These are phyloP conservation scores for Mycosphaerelloides madeirae DNA, from an alignment of 2,329 filamentous ascomycete species.

Conservation along the genomic window DNA sequence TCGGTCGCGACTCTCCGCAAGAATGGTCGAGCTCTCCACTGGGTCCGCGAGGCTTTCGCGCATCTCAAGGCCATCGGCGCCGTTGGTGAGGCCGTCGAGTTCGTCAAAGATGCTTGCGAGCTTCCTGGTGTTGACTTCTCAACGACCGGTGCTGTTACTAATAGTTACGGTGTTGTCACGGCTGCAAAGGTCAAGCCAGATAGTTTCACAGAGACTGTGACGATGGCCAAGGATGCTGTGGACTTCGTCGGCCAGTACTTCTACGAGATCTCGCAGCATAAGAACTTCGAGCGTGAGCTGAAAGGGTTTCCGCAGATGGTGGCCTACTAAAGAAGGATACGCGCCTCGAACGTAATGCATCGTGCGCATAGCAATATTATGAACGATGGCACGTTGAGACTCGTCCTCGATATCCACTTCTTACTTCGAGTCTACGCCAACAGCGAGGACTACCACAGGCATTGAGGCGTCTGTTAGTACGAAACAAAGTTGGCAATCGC, in stretches of 20 bases:
- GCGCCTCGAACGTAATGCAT: too few relatives aligned
- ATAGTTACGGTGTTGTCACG: constrained; percentile 76
- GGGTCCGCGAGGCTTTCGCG: constrained; percentile 74
- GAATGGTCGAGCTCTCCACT: constrained; percentile 70
- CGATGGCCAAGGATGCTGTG: constrained; percentile 62
- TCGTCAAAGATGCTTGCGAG: constrained; percentile 51
- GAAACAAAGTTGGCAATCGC: too few relatives aligned
- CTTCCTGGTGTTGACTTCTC: constrained; percentile 49
- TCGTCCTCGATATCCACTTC: too few relatives aligned
- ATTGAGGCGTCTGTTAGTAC: too few relatives aligned
- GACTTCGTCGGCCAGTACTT: constrained; percentile 69
- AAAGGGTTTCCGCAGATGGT: constrained; percentile 63
- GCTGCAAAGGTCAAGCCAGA: constrained; percentile 50
- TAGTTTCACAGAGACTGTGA: constrained; percentile 57
- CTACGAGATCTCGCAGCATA: constrained; percentile 64
- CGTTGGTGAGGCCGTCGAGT: constrained; percentile 64
- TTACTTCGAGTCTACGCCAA: too few relatives aligned
- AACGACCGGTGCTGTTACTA: constrained; percentile 49
- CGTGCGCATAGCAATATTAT: too few relatives aligned
- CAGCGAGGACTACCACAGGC: too few relatives aligned
- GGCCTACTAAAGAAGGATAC: constrained; percentile 54
- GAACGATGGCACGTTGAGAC: too few relatives aligned
- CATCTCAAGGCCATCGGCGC: constrained; percentile 76
- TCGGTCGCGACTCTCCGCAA: constrained; percentile 59
- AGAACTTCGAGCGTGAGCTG: constrained; percentile 69